A percentile compares a stretch with the other conserved stretches of the same genome.
phyloP scores from a whole-genome alignment of 2,329 filamentous ascomycete species.

The Diplodia sapinea region DNA sequence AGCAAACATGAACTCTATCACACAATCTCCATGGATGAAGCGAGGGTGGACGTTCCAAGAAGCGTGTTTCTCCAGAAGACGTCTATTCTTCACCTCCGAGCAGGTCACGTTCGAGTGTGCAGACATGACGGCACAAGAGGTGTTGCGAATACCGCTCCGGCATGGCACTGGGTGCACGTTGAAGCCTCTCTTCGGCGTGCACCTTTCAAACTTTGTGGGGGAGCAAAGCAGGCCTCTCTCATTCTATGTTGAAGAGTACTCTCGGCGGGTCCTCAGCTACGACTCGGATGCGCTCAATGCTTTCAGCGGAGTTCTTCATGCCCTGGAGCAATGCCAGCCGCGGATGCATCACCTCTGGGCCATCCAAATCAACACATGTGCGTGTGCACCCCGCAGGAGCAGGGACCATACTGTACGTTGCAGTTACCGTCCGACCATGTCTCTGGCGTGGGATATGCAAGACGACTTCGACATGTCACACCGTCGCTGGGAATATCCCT shows the following conservation, averaged over 20 bases:
- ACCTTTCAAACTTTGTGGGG: background rate
- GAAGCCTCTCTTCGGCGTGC: slow-evolving; percentile 6
- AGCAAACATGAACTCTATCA: background rate
- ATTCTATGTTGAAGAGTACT: slow-evolving; percentile 1
- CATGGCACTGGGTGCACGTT: background rate
- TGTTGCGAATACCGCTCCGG: background rate
- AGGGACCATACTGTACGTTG: too few relatives aligned
- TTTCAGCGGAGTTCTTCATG: slow-evolving; percentile 1
- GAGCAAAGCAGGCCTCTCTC: background rate
- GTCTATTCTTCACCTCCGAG: slow-evolving; percentile 11
- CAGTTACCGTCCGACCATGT: background rate
- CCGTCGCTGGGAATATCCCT: background rate
- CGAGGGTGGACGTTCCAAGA: slow-evolving; percentile 20
- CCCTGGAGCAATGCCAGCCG: background rate
- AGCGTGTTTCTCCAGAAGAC: slow-evolving; percentile 5
- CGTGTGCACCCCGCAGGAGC: too few relatives aligned
- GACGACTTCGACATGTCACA: background rate
- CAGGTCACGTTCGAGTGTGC: slow-evolving; percentile 19
- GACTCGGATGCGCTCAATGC: slow-evolving; percentile 8
- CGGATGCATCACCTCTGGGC: background rate
- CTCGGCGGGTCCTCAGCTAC: background rate
- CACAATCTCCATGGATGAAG: slow-evolving; percentile 13
- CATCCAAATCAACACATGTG: background rate
- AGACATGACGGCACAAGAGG: slow-evolving; percentile 7
- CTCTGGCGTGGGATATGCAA: background rate